phyloP scores from a whole-genome alignment of 2,329 filamentous ascomycete genomes.

The Ophiostoma australiae region DNA sequence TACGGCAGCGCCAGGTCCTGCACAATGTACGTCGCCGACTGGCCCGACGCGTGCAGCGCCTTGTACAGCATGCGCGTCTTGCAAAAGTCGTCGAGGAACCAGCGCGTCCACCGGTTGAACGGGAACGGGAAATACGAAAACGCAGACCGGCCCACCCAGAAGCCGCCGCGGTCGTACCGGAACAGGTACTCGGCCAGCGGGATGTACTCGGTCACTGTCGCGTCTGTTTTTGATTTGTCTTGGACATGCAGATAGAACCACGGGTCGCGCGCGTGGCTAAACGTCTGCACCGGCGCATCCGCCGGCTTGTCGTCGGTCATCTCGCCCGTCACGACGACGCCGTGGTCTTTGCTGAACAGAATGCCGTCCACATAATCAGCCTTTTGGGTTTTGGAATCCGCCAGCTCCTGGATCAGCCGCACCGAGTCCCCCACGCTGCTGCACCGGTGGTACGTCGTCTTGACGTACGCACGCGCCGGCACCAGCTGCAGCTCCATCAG shows the following conservation, averaged over 20 bases:
- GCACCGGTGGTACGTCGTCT: slow-evolving; percentile 56
- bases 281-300: slow-evolving; percentile 44
- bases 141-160: slow-evolving; percentile 64
- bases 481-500: slow-evolving; percentile 60
- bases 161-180: slow-evolving; percentile 69
- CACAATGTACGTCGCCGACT: slow-evolving; percentile 60
- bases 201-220: slow-evolving; percentile 48
- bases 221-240: slow-evolving; percentile 38
- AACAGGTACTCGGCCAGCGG: slow-evolving; percentile 70
- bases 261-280: slow-evolving; percentile 57
- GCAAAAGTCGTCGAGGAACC: slow-evolving; percentile 66
- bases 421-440: slow-evolving; percentile 46
- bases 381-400: slow-evolving; percentile 16
- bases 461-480: slow-evolving; percentile 56
- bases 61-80: slow-evolving; percentile 72
- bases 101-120: slow-evolving; percentile 61
- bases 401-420: slow-evolving; percentile 39
- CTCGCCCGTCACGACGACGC: slow-evolving; percentile 61
- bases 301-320: slow-evolving; percentile 50
- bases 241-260: slow-evolving; percentile 73
- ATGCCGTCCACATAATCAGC: slow-evolving; percentile 70
- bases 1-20: slow-evolving; percentile 62
- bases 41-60: slow-evolving; percentile 62
- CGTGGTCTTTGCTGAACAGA: slow-evolving; percentile 56
- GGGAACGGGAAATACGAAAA: slow-evolving; percentile 64